Evolutionary conservation across 805 yeast species (phyloP).

Genomic region (Saturnispora mendoncae): DNA sequence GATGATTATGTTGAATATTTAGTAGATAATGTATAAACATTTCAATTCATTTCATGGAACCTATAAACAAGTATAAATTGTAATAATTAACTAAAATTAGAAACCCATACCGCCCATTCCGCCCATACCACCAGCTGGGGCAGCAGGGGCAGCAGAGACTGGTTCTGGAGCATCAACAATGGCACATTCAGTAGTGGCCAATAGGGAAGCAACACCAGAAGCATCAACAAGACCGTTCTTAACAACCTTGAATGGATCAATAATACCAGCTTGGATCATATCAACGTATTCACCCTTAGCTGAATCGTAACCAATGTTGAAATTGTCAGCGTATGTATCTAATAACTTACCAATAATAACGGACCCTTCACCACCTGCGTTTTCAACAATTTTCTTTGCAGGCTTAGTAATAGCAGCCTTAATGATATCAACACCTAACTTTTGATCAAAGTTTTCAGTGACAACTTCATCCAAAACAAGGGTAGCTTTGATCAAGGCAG

Average conservation of each 20-base stretch:
- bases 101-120: slow-evolving; percentile 41
- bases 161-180: slow-evolving; percentile 93
- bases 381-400: slow-evolving; percentile 89
- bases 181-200: slow-evolving; percentile 98
- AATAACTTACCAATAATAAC: slow-evolving; percentile 87
- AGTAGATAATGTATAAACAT: slow-evolving; percentile 1
- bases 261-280: slow-evolving; percentile 94
- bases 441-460: slow-evolving; percentile 89
- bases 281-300: slow-evolving; percentile 90
- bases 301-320: slow-evolving; percentile 87
- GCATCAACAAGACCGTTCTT: slow-evolving; percentile 95
- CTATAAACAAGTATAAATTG: slow-evolving; percentile 7
- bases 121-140: slow-evolving; percentile 39
- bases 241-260: slow-evolving; percentile 97
- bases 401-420: slow-evolving; percentile 90
- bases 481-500: slow-evolving; percentile 91
- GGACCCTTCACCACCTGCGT: slow-evolving; percentile 97
- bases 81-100: slow-evolving; percentile 6
- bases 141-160: slow-evolving; percentile 40
- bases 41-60: background rate
- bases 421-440: slow-evolving; percentile 90
- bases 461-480: slow-evolving; percentile 59
- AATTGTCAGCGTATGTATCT: slow-evolving; percentile 53
- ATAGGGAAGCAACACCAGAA: slow-evolving; percentile 91
- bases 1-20: slow-evolving; percentile 66